Evolutionary conservation across 805 yeast species (phyloP), one percentile per base, ranked within the genome.

Genomic region (Candida endomychidarum): DNA sequence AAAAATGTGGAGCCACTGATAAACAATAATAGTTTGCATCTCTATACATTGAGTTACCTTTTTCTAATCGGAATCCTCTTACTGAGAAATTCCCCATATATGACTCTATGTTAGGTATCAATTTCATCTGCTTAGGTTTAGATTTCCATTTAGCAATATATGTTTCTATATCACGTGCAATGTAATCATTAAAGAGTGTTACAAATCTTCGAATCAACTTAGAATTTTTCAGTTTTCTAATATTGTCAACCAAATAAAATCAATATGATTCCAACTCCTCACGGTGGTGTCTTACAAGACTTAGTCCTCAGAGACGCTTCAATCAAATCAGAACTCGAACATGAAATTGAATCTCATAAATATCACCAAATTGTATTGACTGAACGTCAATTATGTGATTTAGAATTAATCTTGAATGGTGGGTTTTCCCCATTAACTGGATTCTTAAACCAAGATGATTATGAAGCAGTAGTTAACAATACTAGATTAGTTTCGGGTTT

Each of bases 221-320:
- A 8, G 33, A 18, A 14, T 9, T 16, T 20, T 27, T 26, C 22
- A 18, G 18, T 14, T 7, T 18, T 18, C n/a, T 6, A 9, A 29
- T 5, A 15, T 27, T 27, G 4, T 10, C 10, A 27, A 15, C 15
- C n/a, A 10, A 14, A 3, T n/a, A 11, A 10, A 33, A 17, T 4
- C 14, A 41, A 34, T 4, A 47, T 47, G 51, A 47, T 67, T 51
- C 71, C 71, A 37, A 66, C 80, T 54, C 96, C 98, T 43, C 97
- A 91, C 77, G 98, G 97, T 59, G 96, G 96, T 54, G 71, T 72
- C 40, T 77, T 90, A 50, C 83, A 90, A 65, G 98, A 90, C 61
- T 75, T 90, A 46, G 75, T 89, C 42, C 78, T 81, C 40, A 82
- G 98, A 65, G 98, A 90, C 61, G 77, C 80, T 23, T 60, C 77